phyloP scores from a whole-genome alignment of 1,139 yeast genomes.

The Nadsonia commutata region DNA sequence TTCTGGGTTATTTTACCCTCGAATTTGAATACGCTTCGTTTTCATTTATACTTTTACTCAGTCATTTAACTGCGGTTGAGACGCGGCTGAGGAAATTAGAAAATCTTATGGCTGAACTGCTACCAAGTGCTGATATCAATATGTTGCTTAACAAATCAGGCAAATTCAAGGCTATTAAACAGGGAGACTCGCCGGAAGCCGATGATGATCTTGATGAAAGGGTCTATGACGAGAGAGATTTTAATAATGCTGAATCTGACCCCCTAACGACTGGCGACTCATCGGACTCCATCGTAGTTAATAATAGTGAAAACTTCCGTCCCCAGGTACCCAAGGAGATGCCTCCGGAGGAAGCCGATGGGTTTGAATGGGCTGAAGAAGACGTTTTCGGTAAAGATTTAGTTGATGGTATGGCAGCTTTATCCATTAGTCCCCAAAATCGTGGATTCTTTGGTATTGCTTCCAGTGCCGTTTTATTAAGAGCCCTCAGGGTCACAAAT shows the following conservation, averaged over 20 bases:
- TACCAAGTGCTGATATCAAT: constrained; percentile 32
- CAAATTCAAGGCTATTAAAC: constrained; percentile 4
- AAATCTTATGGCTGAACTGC: constrained; percentile 30
- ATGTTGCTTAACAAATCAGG: constrained; percentile 14
- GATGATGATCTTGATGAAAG: constrained; percentile 5
- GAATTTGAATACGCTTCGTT: no score
- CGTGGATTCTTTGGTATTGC: constrained; percentile 53
- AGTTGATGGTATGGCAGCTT: constrained; percentile 42
- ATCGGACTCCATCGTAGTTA: no score
- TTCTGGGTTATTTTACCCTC: no score
- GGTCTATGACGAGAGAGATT: not conserved
- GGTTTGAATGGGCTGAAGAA: constrained; percentile 45
- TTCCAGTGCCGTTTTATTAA: constrained; percentile 33
- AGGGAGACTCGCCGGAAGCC: constrained; percentile 5
- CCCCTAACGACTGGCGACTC: no score
- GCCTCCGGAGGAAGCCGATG: constrained; percentile 32
- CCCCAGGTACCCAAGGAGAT: constrained; percentile 25
- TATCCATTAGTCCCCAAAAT: constrained; percentile 33
- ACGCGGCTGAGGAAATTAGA: constrained; percentile 44
- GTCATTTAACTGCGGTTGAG: constrained; percentile 54
- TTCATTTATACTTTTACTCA: not conserved
- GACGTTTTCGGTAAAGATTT: constrained; percentile 24
- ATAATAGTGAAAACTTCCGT: constrained; percentile 12
- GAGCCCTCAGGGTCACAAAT: constrained; percentile 17
- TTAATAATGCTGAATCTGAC: not conserved